Conservation (phyloP, 2,329 filamentous ascomycete species). For the Atkinsonella hypoxylon region DNA sequence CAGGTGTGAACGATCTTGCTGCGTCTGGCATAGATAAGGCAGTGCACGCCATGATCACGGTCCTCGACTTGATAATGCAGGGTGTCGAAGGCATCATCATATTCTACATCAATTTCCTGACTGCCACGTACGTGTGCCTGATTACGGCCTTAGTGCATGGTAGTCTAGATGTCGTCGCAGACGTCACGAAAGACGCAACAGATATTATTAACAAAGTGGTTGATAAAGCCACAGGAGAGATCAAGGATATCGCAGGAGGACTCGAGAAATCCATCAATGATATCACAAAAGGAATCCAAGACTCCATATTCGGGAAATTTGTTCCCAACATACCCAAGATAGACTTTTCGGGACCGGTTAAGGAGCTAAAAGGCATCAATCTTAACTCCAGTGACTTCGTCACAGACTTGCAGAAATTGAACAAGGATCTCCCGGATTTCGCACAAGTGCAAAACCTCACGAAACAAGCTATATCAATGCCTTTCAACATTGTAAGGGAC, state of each 20-base stretch:
- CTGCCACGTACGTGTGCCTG: slow-evolving; percentile 80
- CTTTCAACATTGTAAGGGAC: slow-evolving; percentile 69
- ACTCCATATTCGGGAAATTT: slow-evolving; percentile 37
- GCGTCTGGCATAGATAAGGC: slow-evolving; percentile 70
- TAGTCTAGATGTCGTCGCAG: slow-evolving; percentile 55
- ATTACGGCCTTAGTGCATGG: slow-evolving; percentile 74
- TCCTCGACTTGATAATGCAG: slow-evolving; percentile 68
- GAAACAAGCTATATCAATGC: slow-evolving; percentile 57
- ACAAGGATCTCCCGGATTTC: slow-evolving; percentile 72
- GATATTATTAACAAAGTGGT: slow-evolving; percentile 37
- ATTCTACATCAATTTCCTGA: slow-evolving; percentile 87
- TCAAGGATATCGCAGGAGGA: slow-evolving; percentile 45
- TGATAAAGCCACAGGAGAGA: slow-evolving; percentile 41
- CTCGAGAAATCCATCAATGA: slow-evolving; percentile 36
- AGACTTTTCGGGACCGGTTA: slow-evolving; percentile 53
- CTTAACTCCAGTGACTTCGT: slow-evolving; percentile 57
- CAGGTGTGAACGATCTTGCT: slow-evolving; percentile 77
- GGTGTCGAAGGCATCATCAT: slow-evolving; percentile 79
- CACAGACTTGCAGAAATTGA: slow-evolving; percentile 57
- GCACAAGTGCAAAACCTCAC: slow-evolving; percentile 74
- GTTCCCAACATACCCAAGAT: slow-evolving; percentile 36
- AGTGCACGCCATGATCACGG: slow-evolving; percentile 65
- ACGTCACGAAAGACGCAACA: slow-evolving; percentile 40
- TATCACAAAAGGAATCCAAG: slow-evolving; percentile 31
- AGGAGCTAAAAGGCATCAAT: slow-evolving; percentile 56